Evolutionary conservation across 345 rosid species (phyloP), one percentile per base, ranked within the genome.

Genomic region (Eucalyptus curtisii): DNA sequence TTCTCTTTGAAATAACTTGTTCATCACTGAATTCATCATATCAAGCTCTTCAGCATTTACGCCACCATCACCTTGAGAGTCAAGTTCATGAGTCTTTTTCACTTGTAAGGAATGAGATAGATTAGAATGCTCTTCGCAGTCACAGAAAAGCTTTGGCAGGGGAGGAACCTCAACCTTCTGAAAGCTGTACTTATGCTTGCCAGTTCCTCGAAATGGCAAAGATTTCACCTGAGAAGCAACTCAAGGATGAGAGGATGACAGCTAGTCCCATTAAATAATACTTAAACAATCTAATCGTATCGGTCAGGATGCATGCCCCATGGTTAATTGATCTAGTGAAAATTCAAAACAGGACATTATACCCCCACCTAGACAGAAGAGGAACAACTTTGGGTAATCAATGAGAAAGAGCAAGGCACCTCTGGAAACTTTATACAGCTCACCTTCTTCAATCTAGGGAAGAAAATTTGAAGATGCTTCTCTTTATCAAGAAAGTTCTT

Each of bases 151-250:
- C 68, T 71, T 90, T 33, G 99, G 97, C 61, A 94, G 59, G 48
- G 97, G 85, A 49, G 94, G 93, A 88, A 90, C 92, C 85, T 91
- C 90, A 79, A 95, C 92, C 86, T 95, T 95, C 89, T 95, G 96
- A 91, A 96, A 97, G 86, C 99, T 97, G 93, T 97, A 97, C 81
- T 91, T 97, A 91, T 96, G 99, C 92, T 96, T 98, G 12, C 99
- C 99, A 61, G 96, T 94, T 90, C 99, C 99, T 91, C 86, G 92
- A 33, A 94, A 87, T 80, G 98, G 96, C 92, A 96, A 50, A 71
- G 94, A 76, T 92, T 96, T 97, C 90, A 97, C 90, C 98, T 97
- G 92, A 87, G 92, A 27, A 88, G 27, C 84, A 55, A 90, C 49
- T 50, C 80, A 85, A 24, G 79, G 45, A 42, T 27, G 64, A 42